These are phyloP conservation scores for Stephanodiscus triporus DNA, from an alignment of 108 stramenopile species.

Conservation along the genomic window DNA sequence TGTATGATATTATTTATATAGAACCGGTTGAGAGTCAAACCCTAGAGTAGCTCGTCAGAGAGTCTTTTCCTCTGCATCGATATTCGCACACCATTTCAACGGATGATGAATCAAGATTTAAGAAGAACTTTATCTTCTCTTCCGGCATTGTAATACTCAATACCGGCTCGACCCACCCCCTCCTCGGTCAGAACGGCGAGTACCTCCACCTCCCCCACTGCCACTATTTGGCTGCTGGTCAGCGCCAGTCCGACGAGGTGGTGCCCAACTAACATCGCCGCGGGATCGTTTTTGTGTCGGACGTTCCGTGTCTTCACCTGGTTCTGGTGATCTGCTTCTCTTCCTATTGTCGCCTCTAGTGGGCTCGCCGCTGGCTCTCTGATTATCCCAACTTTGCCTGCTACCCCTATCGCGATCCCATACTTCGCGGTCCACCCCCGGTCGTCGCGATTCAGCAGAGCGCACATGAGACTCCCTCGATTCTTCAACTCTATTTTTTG, in stretches of 20 bases:
- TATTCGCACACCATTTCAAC: too few species aligned
- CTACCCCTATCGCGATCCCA: slow-evolving; percentile 28
- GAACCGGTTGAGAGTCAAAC: too few species aligned
- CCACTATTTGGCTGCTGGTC: slow-evolving; percentile 12
- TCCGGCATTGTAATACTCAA: too few species aligned
- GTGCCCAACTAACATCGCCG: slow-evolving; percentile 23
- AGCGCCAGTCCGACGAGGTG: not conserved
- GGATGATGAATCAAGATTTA: not conserved
- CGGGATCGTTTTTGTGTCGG: slow-evolving; percentile 15
- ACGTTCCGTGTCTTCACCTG: slow-evolving; percentile 12
- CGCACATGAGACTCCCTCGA: slow-evolving; percentile 10
- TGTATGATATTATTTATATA: too few species aligned
- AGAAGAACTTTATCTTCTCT: not conserved
- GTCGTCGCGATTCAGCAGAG: slow-evolving; percentile 17
- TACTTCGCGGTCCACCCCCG: slow-evolving; percentile 20
- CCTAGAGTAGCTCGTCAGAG: too few species aligned
- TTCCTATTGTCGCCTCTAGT: slow-evolving; percentile 18
- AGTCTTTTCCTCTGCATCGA: too few species aligned
- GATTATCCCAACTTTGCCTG: slow-evolving; percentile 17
- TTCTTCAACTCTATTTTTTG: slow-evolving; percentile 20
- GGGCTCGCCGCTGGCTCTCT: slow-evolving; percentile 10
- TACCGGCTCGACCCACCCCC: slow-evolving; percentile 2
- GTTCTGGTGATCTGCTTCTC: slow-evolving; percentile 33
- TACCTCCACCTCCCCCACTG: slow-evolving; percentile 5
- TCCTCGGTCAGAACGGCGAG: slow-evolving; percentile 1